These are phyloP conservation scores for Pichia sp. DNA, from an alignment of 1,139 yeast genomes.

Conservation along the genomic window DNA sequence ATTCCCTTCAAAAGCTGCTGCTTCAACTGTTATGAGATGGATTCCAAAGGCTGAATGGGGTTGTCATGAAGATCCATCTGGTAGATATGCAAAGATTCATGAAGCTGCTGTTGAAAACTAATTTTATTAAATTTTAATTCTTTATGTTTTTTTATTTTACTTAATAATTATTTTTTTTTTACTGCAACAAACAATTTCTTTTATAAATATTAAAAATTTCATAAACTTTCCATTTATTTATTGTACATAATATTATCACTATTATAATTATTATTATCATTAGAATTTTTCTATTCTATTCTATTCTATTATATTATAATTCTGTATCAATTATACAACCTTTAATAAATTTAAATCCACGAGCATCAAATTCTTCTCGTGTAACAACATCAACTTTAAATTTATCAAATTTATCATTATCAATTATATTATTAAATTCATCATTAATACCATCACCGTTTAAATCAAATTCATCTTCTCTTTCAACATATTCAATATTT, in stretches of 20 bases:
- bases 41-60: constrained; percentile 99
- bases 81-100: constrained; percentile 91
- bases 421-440: constrained; percentile 59
- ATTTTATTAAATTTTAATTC: background rate
- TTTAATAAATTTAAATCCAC: constrained; percentile 48
- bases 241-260: background rate
- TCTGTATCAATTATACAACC: constrained; percentile 35
- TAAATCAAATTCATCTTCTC: constrained; percentile 89
- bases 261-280: background rate
- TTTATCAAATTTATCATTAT: constrained; percentile 29
- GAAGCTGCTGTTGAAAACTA: constrained; percentile 46
- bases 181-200: background rate
- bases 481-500: constrained; percentile 79
- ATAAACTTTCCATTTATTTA: background rate
- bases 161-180: background rate
- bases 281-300: too few species aligned
- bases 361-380: constrained; percentile 55
- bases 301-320: constrained; percentile 1
- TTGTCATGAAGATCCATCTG: constrained; percentile 96
- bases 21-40: constrained; percentile 98
- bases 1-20: constrained; percentile 88
- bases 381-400: constrained; percentile 56
- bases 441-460: constrained; percentile 68
- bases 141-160: background rate
- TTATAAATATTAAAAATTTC: background rate